Base-by-base conservation (phyloP, 2,329 filamentous ascomycete genomes). In the Cercospora citrullina region DNA sequence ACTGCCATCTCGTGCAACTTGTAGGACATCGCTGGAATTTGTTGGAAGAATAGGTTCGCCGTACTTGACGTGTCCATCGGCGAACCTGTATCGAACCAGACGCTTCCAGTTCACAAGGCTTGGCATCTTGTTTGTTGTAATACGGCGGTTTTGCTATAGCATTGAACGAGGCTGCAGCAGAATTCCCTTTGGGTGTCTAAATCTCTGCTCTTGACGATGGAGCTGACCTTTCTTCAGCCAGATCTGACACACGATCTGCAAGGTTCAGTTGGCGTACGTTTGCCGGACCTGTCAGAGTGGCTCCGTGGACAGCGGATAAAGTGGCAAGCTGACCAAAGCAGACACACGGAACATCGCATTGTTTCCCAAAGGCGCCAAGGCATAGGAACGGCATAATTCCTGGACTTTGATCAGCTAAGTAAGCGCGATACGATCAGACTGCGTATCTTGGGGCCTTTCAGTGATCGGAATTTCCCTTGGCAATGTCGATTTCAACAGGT, bases 61-160 rank as follows among this genome's bases (percentile, higher is more conserved):
- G 71, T 92, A 91, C 79, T 91, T 90, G 39, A 86, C 85, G 64
- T 83, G 83, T 76, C 90, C 90, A 75, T 92, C 88, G 73, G 89
- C 87, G 8, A 92, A 84, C 33, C 74, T 69, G 80, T 93, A 93
- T 61, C 90, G 89, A 71, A 93, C 82, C 48, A 93, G 87, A 74
- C 89, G 87, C 88, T 92, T 69, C 74, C 74, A 74, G 9, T 39
- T 63, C 26, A 30, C 26, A 1, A 23, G 53, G 21, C 53, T 57
- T 57, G 53, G 12, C 53, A 57, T 30, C 5, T 57, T 57, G 53
- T 57, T 31, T 26, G 53, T 57, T 6, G 6, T 18, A 4, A 9
- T 9, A 18, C 14, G 21, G 12, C 2, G 16, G 16, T 57, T 4
- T 3, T 57, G 28, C 14, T 57, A 5, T 23, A 5, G 53, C 26